Percentiles rank a stretch among this genome's conserved stretches.
Conservation (phyloP, 2,329 filamentous ascomycete genomes). For the Colletotrichum tropicicola region DNA sequence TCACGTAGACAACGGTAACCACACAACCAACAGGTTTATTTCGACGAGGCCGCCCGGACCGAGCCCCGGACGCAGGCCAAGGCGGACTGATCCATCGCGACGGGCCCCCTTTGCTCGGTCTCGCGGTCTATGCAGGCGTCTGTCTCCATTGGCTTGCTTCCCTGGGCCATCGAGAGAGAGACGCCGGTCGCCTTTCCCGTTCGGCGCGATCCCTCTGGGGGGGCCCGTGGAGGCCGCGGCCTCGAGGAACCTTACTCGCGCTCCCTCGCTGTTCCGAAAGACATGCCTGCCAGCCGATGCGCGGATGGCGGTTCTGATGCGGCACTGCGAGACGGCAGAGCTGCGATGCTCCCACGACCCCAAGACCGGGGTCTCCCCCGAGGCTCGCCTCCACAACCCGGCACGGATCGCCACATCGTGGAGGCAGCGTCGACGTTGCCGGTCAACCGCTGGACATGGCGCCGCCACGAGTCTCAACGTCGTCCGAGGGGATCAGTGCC, state of each 20-base stretch:
- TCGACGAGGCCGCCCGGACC: conserved; percentile 10
- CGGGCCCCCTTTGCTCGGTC: conserved; percentile 15
- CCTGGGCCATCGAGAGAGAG: not conserved
- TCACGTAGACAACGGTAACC: not conserved
- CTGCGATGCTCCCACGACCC: conserved; percentile 1
- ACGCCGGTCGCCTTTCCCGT: conserved; percentile 8
- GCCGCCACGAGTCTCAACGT: conserved; percentile 17
- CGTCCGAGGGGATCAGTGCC: conserved; percentile 11
- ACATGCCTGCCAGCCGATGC: not conserved
- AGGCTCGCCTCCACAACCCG: conserved; percentile 4
- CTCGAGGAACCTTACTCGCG: not conserved
- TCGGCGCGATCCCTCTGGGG: conserved; percentile 6
- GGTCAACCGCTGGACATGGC: conserved; percentile 14
- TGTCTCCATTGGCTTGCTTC: conserved; percentile 4
- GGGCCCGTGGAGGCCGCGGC: not conserved
- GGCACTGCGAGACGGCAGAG: not conserved
- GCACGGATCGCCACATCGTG: conserved; percentile 6
- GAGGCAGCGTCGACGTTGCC: conserved; percentile 11
- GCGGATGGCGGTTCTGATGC: not conserved
- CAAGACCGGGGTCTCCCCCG: not conserved
- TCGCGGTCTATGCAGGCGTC: not conserved
- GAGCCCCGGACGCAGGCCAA: conserved; percentile 23
- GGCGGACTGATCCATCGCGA: conserved; percentile 22
- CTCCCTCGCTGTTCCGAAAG: conserved; percentile 21
- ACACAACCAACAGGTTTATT: not conserved